phyloP scores from a whole-genome alignment of 306 rosid genomes.

The Malus sylvestris region DNA sequence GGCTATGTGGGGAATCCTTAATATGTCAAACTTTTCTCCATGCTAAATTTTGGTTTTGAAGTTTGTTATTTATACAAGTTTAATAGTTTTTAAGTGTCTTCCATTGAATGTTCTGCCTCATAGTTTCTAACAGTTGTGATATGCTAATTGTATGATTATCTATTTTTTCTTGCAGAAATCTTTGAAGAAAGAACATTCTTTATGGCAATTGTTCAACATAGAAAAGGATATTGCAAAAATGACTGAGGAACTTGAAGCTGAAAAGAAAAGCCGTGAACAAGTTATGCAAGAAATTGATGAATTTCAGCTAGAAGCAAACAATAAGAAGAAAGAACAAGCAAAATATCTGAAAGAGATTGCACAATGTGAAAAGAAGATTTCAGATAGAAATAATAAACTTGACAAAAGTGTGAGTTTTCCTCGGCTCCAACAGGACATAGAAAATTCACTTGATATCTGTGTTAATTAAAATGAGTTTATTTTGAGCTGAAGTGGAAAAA shows the following conservation, averaged over 20 bases:
- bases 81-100: background rate
- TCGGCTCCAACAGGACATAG: background rate
- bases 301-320: slow-evolving; percentile 59
- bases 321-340: slow-evolving; percentile 83
- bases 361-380: slow-evolving; percentile 63
- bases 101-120: background rate
- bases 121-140: background rate
- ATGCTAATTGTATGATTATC: slow-evolving; percentile 9
- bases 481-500: background rate
- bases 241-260: slow-evolving; percentile 66
- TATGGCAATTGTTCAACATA: slow-evolving; percentile 82
- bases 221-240: slow-evolving; percentile 66
- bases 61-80: background rate
- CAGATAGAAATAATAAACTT: slow-evolving; percentile 68
- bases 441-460: background rate
- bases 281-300: slow-evolving; percentile 62
- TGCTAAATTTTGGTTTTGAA: background rate
- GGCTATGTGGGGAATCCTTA: background rate
- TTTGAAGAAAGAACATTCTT: slow-evolving; percentile 68
- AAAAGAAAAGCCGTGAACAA: slow-evolving; percentile 55
- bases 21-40: background rate
- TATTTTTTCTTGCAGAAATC: slow-evolving; percentile 56
- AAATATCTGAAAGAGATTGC: slow-evolving; percentile 73
- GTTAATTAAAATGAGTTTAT: background rate
- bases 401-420: slow-evolving; percentile 75